Evolutionary conservation across 257 asterid species (phyloP).

Genomic region (Perilla frutescens): DNA sequence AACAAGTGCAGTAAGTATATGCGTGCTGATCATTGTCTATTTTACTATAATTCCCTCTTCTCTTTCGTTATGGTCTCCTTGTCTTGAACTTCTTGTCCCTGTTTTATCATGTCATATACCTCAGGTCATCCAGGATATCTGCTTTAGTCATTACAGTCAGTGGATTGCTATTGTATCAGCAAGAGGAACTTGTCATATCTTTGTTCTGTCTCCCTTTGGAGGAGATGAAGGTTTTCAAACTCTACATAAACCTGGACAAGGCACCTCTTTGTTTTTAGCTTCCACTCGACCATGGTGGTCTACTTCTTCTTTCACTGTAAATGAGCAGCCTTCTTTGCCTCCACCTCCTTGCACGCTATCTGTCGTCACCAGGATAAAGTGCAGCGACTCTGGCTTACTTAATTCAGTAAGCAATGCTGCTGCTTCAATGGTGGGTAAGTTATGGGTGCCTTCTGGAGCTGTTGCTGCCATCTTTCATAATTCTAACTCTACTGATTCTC

Average conservation of each 20-base stretch:
- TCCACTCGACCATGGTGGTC: conserved; percentile 70
- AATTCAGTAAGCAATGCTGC: conserved; percentile 68
- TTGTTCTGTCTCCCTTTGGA: conserved; percentile 64
- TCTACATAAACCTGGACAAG: conserved; percentile 46
- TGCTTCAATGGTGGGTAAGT: conserved; percentile 64
- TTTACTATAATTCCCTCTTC: conserved; percentile 28
- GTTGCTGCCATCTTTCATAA: conserved; percentile 66
- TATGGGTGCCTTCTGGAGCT: conserved; percentile 69
- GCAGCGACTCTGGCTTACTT: conserved; percentile 60
- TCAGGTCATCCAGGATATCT: conserved; percentile 77
- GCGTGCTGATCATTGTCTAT: conserved; percentile 2
- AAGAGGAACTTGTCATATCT: conserved; percentile 74
- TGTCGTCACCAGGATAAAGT: conserved; percentile 61
- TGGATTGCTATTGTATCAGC: conserved; percentile 75
- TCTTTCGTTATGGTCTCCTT: conserved; percentile 7
- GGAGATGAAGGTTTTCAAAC: conserved; percentile 60
- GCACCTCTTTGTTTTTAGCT: conserved; percentile 43
- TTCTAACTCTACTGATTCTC: conserved; percentile 47
- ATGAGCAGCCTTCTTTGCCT: conserved; percentile 55
- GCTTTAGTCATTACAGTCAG: conserved; percentile 66
- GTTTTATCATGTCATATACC: conserved; percentile 21
- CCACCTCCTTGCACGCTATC: conserved; percentile 64
- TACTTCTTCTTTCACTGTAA: conserved; percentile 54
- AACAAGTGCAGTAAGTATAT: conserved; percentile 75
- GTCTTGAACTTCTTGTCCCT: conserved; percentile 26